Base-by-base conservation (phyloP, 1,284 basidiomycete genomes). In the Boletellus deceptivus region DNA sequence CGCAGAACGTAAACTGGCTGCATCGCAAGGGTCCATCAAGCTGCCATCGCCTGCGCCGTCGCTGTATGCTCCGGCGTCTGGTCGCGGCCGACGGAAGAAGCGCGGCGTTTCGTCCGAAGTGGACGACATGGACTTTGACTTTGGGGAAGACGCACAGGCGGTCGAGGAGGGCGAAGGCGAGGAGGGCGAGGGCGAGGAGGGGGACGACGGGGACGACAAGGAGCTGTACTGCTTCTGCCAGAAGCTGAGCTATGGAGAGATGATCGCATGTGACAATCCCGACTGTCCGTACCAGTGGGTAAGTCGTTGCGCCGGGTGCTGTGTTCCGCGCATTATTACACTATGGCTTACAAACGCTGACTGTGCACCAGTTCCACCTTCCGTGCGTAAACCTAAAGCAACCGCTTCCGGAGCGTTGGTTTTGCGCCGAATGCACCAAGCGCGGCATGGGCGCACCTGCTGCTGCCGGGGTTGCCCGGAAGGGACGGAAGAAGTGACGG, bases 201-300 rank as follows among this genome's bases (percentile, higher is more conserved):
- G 72, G 13, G 68, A 69, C 5, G 76, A 77, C 46, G 70, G 72
- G 13, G 79, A 78, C 56, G 83, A 84, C 64, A 74, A 80, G 55
- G 74, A 75, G 31, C 59, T 82, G 2, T 86, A 86, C 58, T 86
- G 84, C 63, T 79, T 80, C 70, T 86, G 84, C 63, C 80, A 80
- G 56, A 81, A 81, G 61, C 73, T 78, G 52, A 83, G 81, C 42
- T 83, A 80, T 52, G 83, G 83, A 49, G 82, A 84, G 77, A 87
- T 87, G 84, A 81, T 87, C 55, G 85, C 76, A 39, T 87, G 84
- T 63, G 84, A 87, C 62, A 82, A 83, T 57, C 69, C 76, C n/a
- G 72, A 73, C 8, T 87, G 84, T 67, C 75, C 73, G n/a, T 84
- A 79, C 65, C 82, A 86, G 77, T 87, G 85, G 84, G 84, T 85